phyloP scores from a whole-genome alignment of 805 yeast genomes.

The Yarrowia sp. region DNA sequence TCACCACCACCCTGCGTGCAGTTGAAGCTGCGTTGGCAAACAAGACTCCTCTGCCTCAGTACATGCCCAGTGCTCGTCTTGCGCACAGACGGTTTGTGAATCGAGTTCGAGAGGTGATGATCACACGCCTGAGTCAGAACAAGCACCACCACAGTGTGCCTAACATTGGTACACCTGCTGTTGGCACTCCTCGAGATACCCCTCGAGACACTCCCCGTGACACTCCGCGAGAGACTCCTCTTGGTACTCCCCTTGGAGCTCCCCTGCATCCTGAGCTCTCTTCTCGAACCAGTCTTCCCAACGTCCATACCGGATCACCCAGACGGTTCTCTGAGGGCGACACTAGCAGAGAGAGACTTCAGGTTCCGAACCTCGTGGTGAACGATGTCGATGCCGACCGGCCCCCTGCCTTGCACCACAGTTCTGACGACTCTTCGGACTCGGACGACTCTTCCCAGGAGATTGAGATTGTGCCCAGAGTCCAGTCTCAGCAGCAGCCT shows the following conservation, averaged over 20 bases:
- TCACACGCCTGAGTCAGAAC: conserved; percentile 5
- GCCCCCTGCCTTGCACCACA: neutral
- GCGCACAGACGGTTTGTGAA: conserved; percentile 49
- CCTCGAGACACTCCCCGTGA: neutral
- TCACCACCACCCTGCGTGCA: conserved; percentile 44
- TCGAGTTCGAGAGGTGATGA: conserved; percentile 44
- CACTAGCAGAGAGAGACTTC: neutral
- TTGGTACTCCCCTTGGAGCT: neutral
- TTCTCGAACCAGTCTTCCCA: conserved; percentile 9
- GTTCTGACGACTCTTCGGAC: neutral
- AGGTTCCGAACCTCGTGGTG: neutral
- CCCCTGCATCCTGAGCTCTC: neutral
- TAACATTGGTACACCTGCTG: conserved; percentile 9
- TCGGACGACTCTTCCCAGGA: conserved; percentile 3
- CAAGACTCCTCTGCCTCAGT: conserved; percentile 52
- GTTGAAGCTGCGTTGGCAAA: conserved; percentile 46
- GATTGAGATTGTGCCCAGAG: conserved; percentile 7
- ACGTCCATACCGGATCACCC: neutral
- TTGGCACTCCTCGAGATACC: neutral
- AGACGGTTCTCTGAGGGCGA: neutral
- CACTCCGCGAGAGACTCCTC: neutral
- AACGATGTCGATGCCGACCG: neutral
- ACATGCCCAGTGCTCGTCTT: conserved; percentile 49
- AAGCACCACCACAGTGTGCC: conserved; percentile 5
- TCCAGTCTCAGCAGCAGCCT: neutral